phyloP scores from a whole-genome alignment of 1,139 yeast genomes.

The Scheffersomyces stambukii region DNA sequence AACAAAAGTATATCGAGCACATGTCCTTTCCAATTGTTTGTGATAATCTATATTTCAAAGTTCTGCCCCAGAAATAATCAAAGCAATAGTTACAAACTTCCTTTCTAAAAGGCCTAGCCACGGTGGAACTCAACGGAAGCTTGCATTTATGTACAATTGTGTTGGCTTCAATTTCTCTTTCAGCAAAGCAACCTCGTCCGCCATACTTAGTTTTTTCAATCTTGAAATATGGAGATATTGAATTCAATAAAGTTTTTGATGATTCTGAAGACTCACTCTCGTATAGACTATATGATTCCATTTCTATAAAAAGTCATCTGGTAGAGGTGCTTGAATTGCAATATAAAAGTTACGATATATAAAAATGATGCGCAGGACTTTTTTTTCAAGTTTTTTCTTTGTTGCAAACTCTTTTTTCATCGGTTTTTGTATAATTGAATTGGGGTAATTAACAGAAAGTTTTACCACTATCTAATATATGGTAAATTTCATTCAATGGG shows the following conservation, averaged over 20 bases:
- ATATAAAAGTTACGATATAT: no score
- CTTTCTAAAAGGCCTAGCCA: slow-evolving; percentile 54
- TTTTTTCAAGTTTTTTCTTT: no score
- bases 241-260: slow-evolving; percentile 9
- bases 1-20: slow-evolving; percentile 56
- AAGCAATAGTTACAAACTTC: slow-evolving; percentile 64
- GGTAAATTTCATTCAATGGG: no score
- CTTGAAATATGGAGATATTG: slow-evolving; percentile 27
- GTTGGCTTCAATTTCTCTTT: slow-evolving; percentile 30
- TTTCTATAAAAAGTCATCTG: no score
- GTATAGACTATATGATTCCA: no score
- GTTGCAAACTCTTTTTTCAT: no score
- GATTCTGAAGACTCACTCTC: no score
- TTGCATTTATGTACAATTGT: slow-evolving; percentile 38
- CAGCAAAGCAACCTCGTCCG: slow-evolving; percentile 66
- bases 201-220: slow-evolving; percentile 47
- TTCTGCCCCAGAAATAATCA: slow-evolving; percentile 44
- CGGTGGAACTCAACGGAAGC: slow-evolving; percentile 44
- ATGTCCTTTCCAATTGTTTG: slow-evolving; percentile 51
- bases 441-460: no score
- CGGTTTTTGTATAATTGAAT: no score
- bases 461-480: no score
- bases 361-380: no score
- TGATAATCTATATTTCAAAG: slow-evolving; percentile 36
- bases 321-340: no score